These are phyloP conservation scores for Mycena citricolor DNA, from an alignment of 1,284 basidiomycete species.

Conservation along the genomic window DNA sequence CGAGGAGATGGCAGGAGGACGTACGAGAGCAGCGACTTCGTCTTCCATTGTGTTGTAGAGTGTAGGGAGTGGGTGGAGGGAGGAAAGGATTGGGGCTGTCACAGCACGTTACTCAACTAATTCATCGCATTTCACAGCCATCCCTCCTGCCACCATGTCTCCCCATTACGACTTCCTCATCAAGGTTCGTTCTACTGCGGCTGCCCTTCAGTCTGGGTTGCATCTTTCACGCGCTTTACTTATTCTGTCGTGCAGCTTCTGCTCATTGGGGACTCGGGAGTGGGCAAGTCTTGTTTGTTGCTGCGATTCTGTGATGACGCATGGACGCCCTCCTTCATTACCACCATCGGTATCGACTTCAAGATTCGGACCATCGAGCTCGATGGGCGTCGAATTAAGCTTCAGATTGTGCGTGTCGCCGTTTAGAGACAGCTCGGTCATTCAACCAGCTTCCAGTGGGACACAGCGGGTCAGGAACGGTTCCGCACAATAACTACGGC, in stretches of 20 bases:
- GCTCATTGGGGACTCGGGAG: slow-evolving; percentile 96
- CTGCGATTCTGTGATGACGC: slow-evolving; percentile 99
- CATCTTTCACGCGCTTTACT: not conserved
- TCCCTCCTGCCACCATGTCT: slow-evolving; percentile 70
- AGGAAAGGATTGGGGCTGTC: too few species aligned
- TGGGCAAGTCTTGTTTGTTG: slow-evolving; percentile 98
- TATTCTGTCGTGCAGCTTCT: slow-evolving; percentile 65
- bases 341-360: slow-evolving; percentile 96
- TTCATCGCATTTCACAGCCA: too few species aligned
- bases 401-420: slow-evolving; percentile 79
- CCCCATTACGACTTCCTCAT: slow-evolving; percentile 92
- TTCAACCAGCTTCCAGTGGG: slow-evolving; percentile 71
- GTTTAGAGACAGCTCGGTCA: not conserved
- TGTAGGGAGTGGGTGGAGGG: too few species aligned
- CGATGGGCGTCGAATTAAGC: slow-evolving; percentile 94
- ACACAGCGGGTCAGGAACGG: slow-evolving; percentile 98
- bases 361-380: slow-evolving; percentile 97
- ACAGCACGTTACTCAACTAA: too few species aligned
- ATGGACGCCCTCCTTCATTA: slow-evolving; percentile 99
- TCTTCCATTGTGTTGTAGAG: slow-evolving; percentile 6
- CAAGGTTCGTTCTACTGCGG: slow-evolving; percentile 65
- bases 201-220: too few species aligned
- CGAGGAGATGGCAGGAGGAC: too few species aligned
- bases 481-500: slow-evolving; percentile 99
- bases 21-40: slow-evolving; percentile 1